Evolutionary conservation across 2,329 filamentous ascomycete species (phyloP).

Genomic region (Hymenoscyphus occultus): DNA sequence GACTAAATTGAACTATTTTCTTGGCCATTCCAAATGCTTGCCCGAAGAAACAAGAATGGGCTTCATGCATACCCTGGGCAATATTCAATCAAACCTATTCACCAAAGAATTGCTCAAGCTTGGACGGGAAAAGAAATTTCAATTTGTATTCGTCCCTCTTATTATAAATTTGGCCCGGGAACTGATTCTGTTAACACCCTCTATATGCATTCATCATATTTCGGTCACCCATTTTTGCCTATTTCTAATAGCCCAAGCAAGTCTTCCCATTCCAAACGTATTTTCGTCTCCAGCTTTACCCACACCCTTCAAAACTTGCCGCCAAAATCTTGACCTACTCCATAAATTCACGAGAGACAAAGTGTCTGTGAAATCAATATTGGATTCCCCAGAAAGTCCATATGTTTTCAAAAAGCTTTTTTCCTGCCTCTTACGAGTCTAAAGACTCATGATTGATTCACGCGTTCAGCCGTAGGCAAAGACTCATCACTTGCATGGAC

Average conservation of each 20-base stretch:
- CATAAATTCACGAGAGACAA: not conserved
- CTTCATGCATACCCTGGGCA: too few species aligned
- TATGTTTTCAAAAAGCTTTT: not conserved
- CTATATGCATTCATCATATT: constrained; percentile 3
- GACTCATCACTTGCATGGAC: not conserved
- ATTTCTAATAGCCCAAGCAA: not conserved
- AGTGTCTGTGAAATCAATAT: not conserved
- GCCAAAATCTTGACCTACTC: not conserved
- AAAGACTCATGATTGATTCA: not conserved
- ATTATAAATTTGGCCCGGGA: not conserved
- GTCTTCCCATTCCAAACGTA: not conserved
- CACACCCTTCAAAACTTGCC: not conserved
- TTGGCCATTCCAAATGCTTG: too few species aligned
- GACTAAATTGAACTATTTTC: too few species aligned
- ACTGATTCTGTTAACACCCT: not conserved
- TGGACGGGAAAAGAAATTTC: not conserved
- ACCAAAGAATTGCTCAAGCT: not conserved
- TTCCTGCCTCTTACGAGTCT: not conserved
- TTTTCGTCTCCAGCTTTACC: not conserved
- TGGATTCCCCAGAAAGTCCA: not conserved
- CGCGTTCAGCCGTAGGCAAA: not conserved
- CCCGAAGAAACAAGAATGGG: too few species aligned
- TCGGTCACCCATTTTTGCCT: not conserved
- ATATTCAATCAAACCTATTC: not conserved
- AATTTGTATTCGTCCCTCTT: not conserved